Evolutionary conservation across 805 yeast genomes (phyloP).

Genomic region (Cyberlindnera subsufficiens): DNA sequence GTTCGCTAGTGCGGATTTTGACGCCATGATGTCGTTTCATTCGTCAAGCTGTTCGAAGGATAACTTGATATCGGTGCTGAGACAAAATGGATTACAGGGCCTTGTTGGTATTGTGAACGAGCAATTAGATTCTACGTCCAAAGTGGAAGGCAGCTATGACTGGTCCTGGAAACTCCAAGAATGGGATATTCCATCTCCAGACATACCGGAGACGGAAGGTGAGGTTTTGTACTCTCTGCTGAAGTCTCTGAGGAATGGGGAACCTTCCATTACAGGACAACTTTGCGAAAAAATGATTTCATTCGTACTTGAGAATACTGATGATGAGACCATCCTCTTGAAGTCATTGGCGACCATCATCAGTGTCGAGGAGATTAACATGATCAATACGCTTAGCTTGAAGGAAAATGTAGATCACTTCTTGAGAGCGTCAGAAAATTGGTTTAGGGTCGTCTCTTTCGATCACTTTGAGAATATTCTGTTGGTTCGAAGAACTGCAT

Average conservation of each 20-base stretch:
- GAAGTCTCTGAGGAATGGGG: constrained; percentile 36
- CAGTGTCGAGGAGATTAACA: constrained; percentile 10
- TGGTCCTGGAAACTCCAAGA: constrained; percentile 73
- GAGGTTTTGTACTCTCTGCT: constrained; percentile 47
- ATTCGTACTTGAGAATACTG: constrained; percentile 3
- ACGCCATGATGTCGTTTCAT: constrained; percentile 20
- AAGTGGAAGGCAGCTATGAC: constrained; percentile 34
- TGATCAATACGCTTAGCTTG: not conserved
- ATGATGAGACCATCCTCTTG: not conserved
- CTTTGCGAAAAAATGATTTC: constrained; percentile 18
- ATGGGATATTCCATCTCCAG: constrained; percentile 66
- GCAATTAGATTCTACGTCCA: constrained; percentile 6
- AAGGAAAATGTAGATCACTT: constrained; percentile 2
- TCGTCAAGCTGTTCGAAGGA: constrained; percentile 21
- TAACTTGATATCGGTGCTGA: constrained; percentile 33
- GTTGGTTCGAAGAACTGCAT: constrained; percentile 34
- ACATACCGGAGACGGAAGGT: constrained; percentile 30
- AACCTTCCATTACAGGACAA: not conserved
- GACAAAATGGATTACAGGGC: constrained; percentile 51
- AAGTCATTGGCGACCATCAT: constrained; percentile 8
- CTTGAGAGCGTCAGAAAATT: constrained; percentile 16
- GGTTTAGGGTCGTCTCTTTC: constrained; percentile 35
- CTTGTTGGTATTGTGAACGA: constrained; percentile 41
- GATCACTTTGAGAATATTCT: constrained; percentile 37
- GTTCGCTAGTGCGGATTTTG: constrained; percentile 53